Conservation (phyloP, 2,329 filamentous ascomycete species). For the Cladophialophora bantiana region DNA sequence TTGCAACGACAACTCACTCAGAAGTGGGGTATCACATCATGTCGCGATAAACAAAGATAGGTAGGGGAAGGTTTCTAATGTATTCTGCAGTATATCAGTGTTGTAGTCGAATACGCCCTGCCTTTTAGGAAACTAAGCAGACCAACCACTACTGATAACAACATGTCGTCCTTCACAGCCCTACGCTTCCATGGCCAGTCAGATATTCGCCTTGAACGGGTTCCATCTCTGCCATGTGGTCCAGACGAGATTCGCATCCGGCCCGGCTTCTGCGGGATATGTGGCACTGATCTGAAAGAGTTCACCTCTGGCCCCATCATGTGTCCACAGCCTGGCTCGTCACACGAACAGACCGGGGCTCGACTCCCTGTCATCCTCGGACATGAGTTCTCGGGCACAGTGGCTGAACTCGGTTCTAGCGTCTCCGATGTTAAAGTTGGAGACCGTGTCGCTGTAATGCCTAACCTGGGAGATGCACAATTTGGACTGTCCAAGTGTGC, state of each 20-base stretch:
- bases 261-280: conserved; percentile 7
- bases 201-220: conserved; percentile 7
- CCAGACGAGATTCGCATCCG: conserved; percentile 12
- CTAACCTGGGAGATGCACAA: conserved; percentile 9
- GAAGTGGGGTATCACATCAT: background rate
- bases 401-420: conserved; percentile 42
- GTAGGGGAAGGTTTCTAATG: background rate
- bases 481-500: conserved; percentile 1
- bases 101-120: background rate
- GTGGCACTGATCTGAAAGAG: conserved; percentile 14
- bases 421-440: conserved; percentile 6
- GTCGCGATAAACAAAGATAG: background rate
- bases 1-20: background rate
- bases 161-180: conserved; percentile 10
- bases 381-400: conserved; percentile 59
- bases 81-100: background rate
- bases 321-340: background rate
- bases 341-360: conserved; percentile 50
- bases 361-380: conserved; percentile 58
- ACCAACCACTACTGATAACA: background rate
- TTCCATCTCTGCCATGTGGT: conserved; percentile 1
- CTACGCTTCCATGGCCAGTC: background rate
- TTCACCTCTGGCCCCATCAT: conserved; percentile 11
- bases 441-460: conserved; percentile 12
- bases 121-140: too few species aligned